A percentile compares a stretch with the other conserved stretches of the same genome.
phyloP scores from a whole-genome alignment of 345 rosid species.

The Atalantia buxifolia region DNA sequence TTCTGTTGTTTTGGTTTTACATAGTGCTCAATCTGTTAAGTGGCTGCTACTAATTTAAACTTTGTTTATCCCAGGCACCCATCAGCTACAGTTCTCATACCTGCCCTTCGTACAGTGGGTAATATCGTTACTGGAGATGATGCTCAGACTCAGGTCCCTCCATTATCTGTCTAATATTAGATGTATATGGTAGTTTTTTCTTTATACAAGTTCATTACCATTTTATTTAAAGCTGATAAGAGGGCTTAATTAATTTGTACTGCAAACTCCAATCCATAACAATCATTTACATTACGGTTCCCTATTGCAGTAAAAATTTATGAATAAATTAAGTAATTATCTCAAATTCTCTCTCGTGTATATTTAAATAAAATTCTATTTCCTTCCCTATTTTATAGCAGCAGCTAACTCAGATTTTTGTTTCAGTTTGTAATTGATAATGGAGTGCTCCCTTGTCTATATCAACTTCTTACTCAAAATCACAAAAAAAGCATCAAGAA shows the following conservation, averaged over 20 bases:
- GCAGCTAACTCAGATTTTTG: conserved; percentile 8
- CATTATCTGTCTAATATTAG: neutral
- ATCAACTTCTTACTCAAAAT: conserved; percentile 66
- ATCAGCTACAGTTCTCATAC: conserved; percentile 74
- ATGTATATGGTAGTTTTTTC: neutral
- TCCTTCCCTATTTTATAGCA: neutral
- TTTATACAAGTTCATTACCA: neutral
- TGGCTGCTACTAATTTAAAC: conserved; percentile 16
- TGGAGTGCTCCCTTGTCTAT: conserved; percentile 63
- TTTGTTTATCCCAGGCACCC: conserved; percentile 54
- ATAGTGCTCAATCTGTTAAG: conserved; percentile 8
- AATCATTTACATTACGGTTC: too few species aligned
- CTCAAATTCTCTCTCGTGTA: neutral
- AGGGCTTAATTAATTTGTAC: conserved; percentile 3
- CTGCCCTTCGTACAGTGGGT: conserved; percentile 82
- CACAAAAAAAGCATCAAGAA: conserved; percentile 85
- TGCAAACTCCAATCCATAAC: too few species aligned
- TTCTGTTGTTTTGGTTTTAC: neutral
- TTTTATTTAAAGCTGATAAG: neutral
- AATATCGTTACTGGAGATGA: conserved; percentile 88
- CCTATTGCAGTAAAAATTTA: neutral
- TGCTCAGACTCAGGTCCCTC: conserved; percentile 76
- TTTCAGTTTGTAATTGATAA: conserved; percentile 74
- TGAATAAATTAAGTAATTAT: neutral
- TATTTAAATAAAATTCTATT: neutral